Conservation (phyloP, 768 basidiomycete species). For the Macrolepiota dolichaula region DNA sequence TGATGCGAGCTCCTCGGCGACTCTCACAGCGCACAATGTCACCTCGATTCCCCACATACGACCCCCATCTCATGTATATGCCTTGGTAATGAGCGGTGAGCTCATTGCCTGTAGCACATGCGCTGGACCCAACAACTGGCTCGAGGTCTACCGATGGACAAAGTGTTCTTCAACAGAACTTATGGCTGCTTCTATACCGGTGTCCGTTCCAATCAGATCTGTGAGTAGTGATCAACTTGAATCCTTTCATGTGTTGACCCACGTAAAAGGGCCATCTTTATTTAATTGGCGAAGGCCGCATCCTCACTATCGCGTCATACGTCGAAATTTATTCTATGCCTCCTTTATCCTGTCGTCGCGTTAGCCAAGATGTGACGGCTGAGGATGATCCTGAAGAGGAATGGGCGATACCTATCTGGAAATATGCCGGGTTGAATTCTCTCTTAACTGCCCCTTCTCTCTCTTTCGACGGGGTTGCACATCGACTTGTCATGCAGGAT, state of each 20-base stretch:
- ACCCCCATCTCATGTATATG: not conserved
- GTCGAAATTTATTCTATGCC: not conserved
- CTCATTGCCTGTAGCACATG: not conserved
- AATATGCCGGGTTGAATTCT: not conserved
- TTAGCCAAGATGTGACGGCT: not conserved
- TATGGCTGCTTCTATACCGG: not conserved
- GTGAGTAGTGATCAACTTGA: not conserved
- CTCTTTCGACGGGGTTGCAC: not conserved
- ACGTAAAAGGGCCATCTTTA: not conserved
- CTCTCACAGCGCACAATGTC: not conserved
- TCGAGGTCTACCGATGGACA: not conserved
- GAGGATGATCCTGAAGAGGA: not conserved
- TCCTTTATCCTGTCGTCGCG: not conserved
- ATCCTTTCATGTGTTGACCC: not conserved
- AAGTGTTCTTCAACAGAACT: not conserved
- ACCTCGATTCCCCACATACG: not conserved
- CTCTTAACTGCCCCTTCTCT: not conserved
- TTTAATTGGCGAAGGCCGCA: not conserved
- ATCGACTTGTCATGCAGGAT: not conserved
- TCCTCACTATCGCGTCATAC: not conserved
- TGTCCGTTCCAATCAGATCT: not conserved
- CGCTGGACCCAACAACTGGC: not conserved
- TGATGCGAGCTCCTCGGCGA: not conserved
- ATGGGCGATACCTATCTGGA: not conserved
- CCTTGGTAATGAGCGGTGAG: not conserved